These are phyloP conservation scores for Myrica gale DNA, from an alignment of 306 rosid species.

Conservation along the genomic window DNA sequence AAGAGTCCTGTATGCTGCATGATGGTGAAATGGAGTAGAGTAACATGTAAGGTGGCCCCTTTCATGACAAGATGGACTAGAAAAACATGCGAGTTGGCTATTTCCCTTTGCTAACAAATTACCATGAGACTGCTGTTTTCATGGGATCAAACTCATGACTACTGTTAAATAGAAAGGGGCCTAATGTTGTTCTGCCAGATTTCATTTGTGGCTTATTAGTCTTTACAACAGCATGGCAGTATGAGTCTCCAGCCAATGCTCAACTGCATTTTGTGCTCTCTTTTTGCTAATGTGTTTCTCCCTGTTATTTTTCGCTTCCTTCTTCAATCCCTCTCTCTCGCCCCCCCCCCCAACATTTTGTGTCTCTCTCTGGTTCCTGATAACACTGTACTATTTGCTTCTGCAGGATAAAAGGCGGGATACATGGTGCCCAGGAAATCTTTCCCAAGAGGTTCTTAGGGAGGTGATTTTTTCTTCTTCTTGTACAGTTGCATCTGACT, in stretches of 20 bases:
- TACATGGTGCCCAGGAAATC: conserved; percentile 90
- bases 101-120: too few species aligned
- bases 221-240: not conserved
- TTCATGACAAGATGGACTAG: too few species aligned
- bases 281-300: not conserved
- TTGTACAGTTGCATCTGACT: conserved; percentile 11
- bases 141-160: not conserved
- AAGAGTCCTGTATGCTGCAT: too few species aligned
- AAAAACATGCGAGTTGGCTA: too few species aligned
- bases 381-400: conserved; percentile 31
- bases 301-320: not conserved
- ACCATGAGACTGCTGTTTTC: not conserved
- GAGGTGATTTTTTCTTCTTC: conserved; percentile 59
- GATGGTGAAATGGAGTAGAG: too few species aligned
- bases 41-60: too few species aligned
- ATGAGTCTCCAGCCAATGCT: not conserved
- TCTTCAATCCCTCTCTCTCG: not conserved
- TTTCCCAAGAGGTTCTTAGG: conserved; percentile 41
- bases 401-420: conserved; percentile 87
- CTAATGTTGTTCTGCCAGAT: not conserved
- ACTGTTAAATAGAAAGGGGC: not conserved
- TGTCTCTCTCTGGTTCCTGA: conserved; percentile 23
- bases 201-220: not conserved
- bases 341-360: too few species aligned
- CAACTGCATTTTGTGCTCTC: not conserved